Percentiles rank a stretch among this genome's conserved stretches.
Conservation (phyloP, 2,329 filamentous ascomycete species). For the Aspergillus sp. region DNA sequence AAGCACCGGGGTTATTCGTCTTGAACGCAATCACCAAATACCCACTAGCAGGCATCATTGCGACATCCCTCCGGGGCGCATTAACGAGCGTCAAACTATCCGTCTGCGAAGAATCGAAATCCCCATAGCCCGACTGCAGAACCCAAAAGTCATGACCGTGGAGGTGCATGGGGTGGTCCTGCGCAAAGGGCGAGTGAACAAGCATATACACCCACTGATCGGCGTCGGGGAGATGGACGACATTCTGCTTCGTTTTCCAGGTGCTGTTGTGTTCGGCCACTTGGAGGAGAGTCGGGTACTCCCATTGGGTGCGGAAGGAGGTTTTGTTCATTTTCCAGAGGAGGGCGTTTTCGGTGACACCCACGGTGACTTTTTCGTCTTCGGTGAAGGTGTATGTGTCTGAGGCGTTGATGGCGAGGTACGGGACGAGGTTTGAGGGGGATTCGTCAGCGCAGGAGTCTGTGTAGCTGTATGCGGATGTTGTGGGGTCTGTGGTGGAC, state of each 20-base stretch:
- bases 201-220: conserved; percentile 25
- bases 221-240: conserved; percentile 18
- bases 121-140: conserved; percentile 48
- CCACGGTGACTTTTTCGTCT: not conserved
- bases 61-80: conserved; percentile 46
- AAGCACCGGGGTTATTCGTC: conserved; percentile 49
- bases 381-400: not conserved
- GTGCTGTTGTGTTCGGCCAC: conserved; percentile 12
- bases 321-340: not conserved
- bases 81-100: conserved; percentile 25
- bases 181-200: conserved; percentile 15
- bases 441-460: conserved; percentile 24
- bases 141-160: conserved; percentile 70
- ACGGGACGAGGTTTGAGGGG: conserved; percentile 17
- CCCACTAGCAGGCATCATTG: conserved; percentile 41
- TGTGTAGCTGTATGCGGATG: conserved; percentile 11
- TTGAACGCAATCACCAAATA: conserved; percentile 48
- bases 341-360: not conserved
- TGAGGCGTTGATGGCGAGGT: conserved; percentile 12
- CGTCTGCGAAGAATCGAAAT: conserved; percentile 15
- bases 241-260: conserved; percentile 12
- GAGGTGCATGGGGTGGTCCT: conserved; percentile 60
- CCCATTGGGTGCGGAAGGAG: conserved; percentile 26
- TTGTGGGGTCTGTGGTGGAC: conserved; percentile 10
- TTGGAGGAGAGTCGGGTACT: conserved; percentile 24